A percentile compares a stretch with the other conserved stretches of the same genome.
Conservation (phyloP, 140 eudicot genomes). For the Cichorium intybus region DNA sequence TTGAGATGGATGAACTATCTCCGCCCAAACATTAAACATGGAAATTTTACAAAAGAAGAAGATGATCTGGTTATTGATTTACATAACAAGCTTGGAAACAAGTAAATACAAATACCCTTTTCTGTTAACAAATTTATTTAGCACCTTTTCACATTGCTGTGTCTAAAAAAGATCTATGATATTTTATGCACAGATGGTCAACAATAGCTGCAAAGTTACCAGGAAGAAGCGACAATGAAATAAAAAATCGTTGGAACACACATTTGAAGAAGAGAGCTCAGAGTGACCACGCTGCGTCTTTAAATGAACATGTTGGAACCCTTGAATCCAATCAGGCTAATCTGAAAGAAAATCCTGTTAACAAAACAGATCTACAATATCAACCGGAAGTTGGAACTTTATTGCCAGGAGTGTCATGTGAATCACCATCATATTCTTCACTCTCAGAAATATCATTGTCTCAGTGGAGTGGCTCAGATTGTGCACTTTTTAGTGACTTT, state of each 20-base stretch:
- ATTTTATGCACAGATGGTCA: constrained; percentile 29
- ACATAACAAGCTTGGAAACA: constrained; percentile 27
- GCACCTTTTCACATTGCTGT: background rate
- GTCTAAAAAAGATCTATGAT: background rate
- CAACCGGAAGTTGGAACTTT: background rate
- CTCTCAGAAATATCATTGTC: background rate
- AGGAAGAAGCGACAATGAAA: constrained; percentile 47
- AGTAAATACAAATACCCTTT: constrained; percentile 10
- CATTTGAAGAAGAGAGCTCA: constrained; percentile 26
- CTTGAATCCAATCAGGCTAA: background rate
- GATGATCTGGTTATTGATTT: constrained; percentile 20
- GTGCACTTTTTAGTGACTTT: constrained; percentile 4
- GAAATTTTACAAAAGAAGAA: constrained; percentile 33
- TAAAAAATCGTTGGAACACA: constrained; percentile 38
- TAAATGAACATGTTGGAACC: background rate
- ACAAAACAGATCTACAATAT: background rate
- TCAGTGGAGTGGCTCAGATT: constrained; percentile 11
- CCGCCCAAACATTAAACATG: constrained; percentile 28
- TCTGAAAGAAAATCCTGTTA: background rate
- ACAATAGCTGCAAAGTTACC: constrained; percentile 32
- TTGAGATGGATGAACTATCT: constrained; percentile 40
- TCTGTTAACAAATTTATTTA: background rate
- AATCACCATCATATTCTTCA: constrained; percentile 12
- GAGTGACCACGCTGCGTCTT: background rate
- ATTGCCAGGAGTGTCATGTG: background rate